Evolutionary conservation across 768 basidiomycete genomes (phyloP).

Genomic region (Boletus rubropictus): DNA sequence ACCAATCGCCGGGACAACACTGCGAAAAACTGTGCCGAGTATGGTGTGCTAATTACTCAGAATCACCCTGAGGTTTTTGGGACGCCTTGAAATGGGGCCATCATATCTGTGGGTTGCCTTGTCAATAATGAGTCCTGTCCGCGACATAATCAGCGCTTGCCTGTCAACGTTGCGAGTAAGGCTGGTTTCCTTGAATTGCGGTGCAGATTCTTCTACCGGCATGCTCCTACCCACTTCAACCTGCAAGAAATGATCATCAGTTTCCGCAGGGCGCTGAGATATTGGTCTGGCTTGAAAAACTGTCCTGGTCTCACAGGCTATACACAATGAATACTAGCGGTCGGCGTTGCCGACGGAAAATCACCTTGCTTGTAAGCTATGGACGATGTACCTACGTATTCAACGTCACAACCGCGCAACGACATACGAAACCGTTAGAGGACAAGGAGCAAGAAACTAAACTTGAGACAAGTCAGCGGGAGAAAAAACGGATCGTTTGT

Average conservation of each 20-base stretch:
- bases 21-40: conserved; percentile 41
- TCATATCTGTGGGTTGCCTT: conserved; percentile 46
- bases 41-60: conserved; percentile 58
- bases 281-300: conserved; percentile 43
- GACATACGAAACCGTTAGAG: too few species aligned
- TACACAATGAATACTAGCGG: conserved; percentile 15
- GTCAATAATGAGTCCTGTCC: conserved; percentile 34
- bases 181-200: conserved; percentile 57
- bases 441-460: too few species aligned
- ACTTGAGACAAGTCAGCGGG: too few species aligned
- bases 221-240: conserved; percentile 3
- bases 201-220: conserved; percentile 46
- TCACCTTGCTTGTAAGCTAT: too few species aligned
- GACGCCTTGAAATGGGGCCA: conserved; percentile 51
- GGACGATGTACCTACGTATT: too few species aligned
- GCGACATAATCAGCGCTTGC: conserved; percentile 34
- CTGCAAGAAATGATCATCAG: background rate
- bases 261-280: conserved; percentile 41
- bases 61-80: conserved; percentile 53
- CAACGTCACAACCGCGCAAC: too few species aligned
- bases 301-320: conserved; percentile 31
- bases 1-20: conserved; percentile 42
- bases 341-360: too few species aligned
- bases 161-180: conserved; percentile 37
- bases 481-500: too few species aligned